These are phyloP conservation scores for Cephaloascus fragrans DNA, from an alignment of 805 yeast genomes.

Conservation along the genomic window DNA sequence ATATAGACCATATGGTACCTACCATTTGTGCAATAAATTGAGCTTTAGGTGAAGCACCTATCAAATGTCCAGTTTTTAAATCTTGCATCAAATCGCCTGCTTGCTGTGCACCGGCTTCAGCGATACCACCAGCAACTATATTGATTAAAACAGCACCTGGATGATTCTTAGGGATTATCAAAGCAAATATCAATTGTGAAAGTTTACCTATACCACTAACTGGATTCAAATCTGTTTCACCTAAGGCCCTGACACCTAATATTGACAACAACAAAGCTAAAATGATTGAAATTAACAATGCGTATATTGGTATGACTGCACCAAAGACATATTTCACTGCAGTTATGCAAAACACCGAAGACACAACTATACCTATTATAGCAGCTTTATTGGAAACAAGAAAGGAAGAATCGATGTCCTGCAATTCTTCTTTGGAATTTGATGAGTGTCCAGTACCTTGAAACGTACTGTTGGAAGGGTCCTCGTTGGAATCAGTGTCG, in stretches of 20 bases:
- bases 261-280: constrained; percentile 75
- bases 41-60: constrained; percentile 88
- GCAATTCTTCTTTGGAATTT: constrained; percentile 1
- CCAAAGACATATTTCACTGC: constrained; percentile 67
- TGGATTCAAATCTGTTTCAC: constrained; percentile 95
- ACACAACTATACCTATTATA: constrained; percentile 48
- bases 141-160: constrained; percentile 82
- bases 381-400: constrained; percentile 43
- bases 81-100: constrained; percentile 99
- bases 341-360: constrained; percentile 59
- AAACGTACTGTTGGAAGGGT: background rate
- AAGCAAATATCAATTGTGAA: constrained; percentile 81
- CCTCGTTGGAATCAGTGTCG: background rate
- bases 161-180: constrained; percentile 61
- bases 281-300: constrained; percentile 57
- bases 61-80: constrained; percentile 82
- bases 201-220: constrained; percentile 94
- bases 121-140: constrained; percentile 90
- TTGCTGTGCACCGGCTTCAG: constrained; percentile 98
- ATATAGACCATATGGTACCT: constrained; percentile 79
- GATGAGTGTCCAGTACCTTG: background rate
- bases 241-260: constrained; percentile 86
- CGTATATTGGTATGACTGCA: constrained; percentile 56
- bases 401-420: constrained; percentile 28
- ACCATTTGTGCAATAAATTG: constrained; percentile 86